Conservation (phyloP, 345 rosid species). For the Aurinia saxatilis region DNA sequence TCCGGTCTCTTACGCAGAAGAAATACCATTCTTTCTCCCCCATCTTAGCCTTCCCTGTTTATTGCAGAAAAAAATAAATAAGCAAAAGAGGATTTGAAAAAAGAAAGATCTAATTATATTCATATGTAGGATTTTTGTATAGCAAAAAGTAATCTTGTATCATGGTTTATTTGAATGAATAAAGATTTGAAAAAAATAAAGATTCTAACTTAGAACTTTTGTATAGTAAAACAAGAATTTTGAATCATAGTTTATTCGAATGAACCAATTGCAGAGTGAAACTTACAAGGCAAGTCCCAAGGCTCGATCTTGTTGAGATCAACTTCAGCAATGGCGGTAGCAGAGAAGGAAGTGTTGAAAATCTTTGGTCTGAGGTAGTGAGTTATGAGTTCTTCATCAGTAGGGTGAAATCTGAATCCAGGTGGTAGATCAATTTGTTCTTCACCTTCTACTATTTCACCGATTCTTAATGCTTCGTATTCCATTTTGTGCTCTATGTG, state of each 20-base stretch:
- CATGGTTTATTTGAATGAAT: too few relatives aligned
- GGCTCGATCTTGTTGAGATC: conserved; percentile 95
- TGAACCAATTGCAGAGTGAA: too few relatives aligned
- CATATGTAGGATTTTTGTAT: too few relatives aligned
- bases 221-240: too few relatives aligned
- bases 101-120: too few relatives aligned
- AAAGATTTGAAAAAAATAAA: too few relatives aligned
- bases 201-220: too few relatives aligned
- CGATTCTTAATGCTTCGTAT: conserved; percentile 11
- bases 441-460: conserved; percentile 30
- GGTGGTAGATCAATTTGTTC: conserved; percentile 70
- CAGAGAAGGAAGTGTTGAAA: conserved; percentile 45
- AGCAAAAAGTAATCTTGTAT: too few relatives aligned
- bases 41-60: conserved; percentile 24
- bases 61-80: too few relatives aligned
- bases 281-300: conserved; percentile 85
- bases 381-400: conserved; percentile 82
- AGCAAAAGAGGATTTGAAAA: too few relatives aligned
- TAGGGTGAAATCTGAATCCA: conserved; percentile 90
- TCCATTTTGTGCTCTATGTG: too few relatives aligned
- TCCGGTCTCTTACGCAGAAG: conserved; percentile 67
- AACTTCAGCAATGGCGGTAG: conserved; percentile 71
- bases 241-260: too few relatives aligned
- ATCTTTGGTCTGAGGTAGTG: conserved; percentile 67
- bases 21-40: conserved; percentile 71